phyloP scores from a whole-genome alignment of 1,284 basidiomycete species.

The Exobasidium cylindrosporum region DNA sequence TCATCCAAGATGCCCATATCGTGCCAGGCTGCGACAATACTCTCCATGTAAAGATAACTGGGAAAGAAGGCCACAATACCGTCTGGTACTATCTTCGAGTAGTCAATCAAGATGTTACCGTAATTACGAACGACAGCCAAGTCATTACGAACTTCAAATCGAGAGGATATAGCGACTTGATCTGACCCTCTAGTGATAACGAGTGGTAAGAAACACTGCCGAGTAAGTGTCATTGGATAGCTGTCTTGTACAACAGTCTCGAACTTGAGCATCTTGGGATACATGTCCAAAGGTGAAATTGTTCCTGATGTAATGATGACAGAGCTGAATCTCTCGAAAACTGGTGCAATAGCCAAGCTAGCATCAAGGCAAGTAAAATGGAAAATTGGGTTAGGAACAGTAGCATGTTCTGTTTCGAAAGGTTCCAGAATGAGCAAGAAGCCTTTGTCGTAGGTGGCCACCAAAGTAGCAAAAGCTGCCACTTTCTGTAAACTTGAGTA shows the following conservation, averaged over 20 bases:
- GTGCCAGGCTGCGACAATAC: conserved; percentile 98
- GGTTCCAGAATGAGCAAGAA: conserved; percentile 97
- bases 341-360: conserved; percentile 92
- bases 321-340: conserved; percentile 96
- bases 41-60: conserved; percentile 99
- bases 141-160: conserved; percentile 98
- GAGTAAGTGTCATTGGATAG: conserved; percentile 95
- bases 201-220: conserved; percentile 96
- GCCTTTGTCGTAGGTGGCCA: conserved; percentile 97
- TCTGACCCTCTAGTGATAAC: conserved; percentile 97
- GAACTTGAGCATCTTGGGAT: conserved; percentile 99
- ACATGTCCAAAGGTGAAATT: conserved; percentile 98
- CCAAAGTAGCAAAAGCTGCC: conserved; percentile 90
- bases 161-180: conserved; percentile 97
- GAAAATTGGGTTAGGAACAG: conserved; percentile 97
- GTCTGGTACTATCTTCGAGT: conserved; percentile 95
- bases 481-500: conserved; percentile 89
- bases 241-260: conserved; percentile 95
- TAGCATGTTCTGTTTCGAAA: conserved; percentile 97
- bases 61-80: conserved; percentile 99
- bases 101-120: conserved; percentile 95
- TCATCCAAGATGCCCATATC: conserved; percentile 99
- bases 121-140: conserved; percentile 98
- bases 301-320: conserved; percentile 99
- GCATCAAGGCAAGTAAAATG: conserved; percentile 98